Conservation (phyloP, 1,284 basidiomycete species). For the Leccinum griseonigrum region DNA sequence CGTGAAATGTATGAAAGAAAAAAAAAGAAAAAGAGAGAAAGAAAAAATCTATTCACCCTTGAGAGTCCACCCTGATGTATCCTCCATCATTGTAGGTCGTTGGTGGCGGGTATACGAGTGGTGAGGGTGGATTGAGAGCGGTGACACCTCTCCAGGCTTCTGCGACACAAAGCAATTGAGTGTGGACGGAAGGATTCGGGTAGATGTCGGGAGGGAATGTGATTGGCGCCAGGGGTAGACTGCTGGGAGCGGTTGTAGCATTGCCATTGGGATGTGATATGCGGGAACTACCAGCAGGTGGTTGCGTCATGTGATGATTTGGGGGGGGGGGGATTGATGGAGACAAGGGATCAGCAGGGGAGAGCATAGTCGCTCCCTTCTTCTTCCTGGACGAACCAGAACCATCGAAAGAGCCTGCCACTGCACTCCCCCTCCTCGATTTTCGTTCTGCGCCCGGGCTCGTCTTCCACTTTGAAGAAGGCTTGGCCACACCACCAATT, state of each 20-base stretch:
- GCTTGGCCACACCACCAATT: conserved; percentile 15
- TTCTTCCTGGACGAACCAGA: conserved; percentile 38
- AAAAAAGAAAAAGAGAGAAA: background rate
- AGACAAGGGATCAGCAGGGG: conserved; percentile 23
- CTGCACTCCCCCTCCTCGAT: conserved; percentile 39
- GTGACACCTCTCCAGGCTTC: conserved; percentile 66
- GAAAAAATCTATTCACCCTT: conserved; percentile 27
- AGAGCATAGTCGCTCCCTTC: conserved; percentile 40
- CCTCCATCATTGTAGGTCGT: conserved; percentile 22
- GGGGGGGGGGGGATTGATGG: conserved; percentile 18
- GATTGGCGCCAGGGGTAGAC: conserved; percentile 19
- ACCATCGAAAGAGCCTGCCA: conserved; percentile 36
- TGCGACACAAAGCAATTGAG: conserved; percentile 56
- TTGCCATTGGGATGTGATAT: conserved; percentile 19
- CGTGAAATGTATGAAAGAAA: background rate
- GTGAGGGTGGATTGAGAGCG: conserved; percentile 45
- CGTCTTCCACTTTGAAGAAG: conserved; percentile 30
- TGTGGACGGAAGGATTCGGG: conserved; percentile 47
- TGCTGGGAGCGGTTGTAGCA: conserved; percentile 25
- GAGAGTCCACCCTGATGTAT: conserved; percentile 26
- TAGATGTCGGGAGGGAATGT: conserved; percentile 40
- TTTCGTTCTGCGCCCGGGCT: conserved; percentile 51
- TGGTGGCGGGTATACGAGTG: conserved; percentile 21
- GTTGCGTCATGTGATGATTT: conserved; percentile 13
- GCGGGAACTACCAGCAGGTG: conserved; percentile 15